Conservation (phyloP, 257 asterid species). For the Solanum gandarillasii region DNA sequence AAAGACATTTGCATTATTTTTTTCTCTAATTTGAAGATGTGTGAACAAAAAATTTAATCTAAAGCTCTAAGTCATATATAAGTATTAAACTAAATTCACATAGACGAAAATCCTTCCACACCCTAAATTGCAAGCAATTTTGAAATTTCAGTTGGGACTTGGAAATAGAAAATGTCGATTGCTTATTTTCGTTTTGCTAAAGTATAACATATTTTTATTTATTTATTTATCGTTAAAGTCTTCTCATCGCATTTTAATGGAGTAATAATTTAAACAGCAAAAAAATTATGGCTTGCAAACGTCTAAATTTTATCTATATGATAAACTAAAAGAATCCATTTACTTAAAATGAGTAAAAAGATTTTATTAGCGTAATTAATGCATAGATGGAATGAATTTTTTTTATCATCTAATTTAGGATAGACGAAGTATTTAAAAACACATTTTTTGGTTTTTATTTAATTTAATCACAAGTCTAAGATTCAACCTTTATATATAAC, state of each 20-base stretch:
- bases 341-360: neutral
- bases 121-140: neutral
- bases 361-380: neutral
- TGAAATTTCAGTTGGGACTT: neutral
- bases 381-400: neutral
- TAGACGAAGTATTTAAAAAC: neutral
- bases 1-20: neutral
- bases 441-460: neutral
- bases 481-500: no score
- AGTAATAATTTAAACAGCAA: neutral
- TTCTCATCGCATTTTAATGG: neutral
- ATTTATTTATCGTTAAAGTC: neutral
- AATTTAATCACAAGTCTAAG: neutral
- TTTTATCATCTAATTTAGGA: neutral
- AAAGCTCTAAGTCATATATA: neutral
- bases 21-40: neutral
- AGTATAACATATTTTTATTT: neutral
- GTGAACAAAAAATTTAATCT: neutral
- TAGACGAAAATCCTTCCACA: neutral
- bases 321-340: neutral
- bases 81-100: neutral
- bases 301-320: neutral
- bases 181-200: neutral
- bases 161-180: neutral
- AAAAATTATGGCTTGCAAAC: neutral